Evolutionary conservation across 176 grass and related monocot genomes (phyloP), one percentile per base, ranked within the genome.

Genomic region (Ananas comosus): DNA sequence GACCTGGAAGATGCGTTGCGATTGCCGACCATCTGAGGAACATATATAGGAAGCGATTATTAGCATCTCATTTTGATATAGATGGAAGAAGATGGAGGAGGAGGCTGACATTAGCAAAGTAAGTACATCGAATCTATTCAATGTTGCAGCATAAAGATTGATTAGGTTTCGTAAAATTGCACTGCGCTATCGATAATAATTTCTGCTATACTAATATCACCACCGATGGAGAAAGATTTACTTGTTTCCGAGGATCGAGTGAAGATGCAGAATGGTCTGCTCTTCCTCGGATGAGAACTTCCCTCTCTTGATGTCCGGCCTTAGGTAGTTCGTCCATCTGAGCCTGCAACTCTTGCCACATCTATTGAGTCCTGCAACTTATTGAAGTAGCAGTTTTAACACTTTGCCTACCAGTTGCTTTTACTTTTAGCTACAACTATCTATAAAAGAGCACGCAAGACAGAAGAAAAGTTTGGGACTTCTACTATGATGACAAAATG

Each of bases 221-320:
- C 58, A 13, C 4, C 28, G 0, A 13, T 49, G 63, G n/a, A 69
- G 18, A 65, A 13, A 58, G 19, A 53, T 12, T 54, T 78, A 83
- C 81, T 78, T 83, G 75, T 83, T 83, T 68, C 81, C 75, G 13
- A 83, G 64, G 64, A 79, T n/a, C 2, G 81, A 83, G 24, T 83
- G 81, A 12, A 79, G 75, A 22, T 64, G 75, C 23, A 83, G 61
- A 24, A 83, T 79, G 59, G 70, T 77, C 22, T 79, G 51, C 64
- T 79, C 81, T 74, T 83, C 81, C 21, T 83, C 69, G 7, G 63
- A 19, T 16, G 74, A 77, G 74, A 83, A 83, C 64, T 69, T 77
- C 49, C 81, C 81, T 83, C 75, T 83, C 75, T 83, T 83, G 51
- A 83, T 79, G 51, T 83, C 81, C n/a, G 81, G 75, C 23, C 81